Percentiles rank a stretch among this genome's conserved stretches.
phyloP scores from a whole-genome alignment of 2,329 filamentous ascomycete species.

The Cucurbitaria berberidis region DNA sequence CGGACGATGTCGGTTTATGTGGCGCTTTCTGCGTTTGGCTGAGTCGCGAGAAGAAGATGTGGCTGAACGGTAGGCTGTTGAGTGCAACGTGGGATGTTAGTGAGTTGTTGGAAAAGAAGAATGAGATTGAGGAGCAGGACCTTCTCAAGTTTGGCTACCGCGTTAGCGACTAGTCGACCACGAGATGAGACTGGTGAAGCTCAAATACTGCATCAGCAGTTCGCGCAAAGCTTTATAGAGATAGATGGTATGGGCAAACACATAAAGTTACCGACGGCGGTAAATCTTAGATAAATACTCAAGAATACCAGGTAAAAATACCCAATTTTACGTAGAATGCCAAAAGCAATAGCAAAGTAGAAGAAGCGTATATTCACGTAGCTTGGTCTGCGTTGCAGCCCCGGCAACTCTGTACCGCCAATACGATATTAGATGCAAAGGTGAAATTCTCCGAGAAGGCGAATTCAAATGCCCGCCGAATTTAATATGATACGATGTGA shows the following conservation, averaged over 20 bases:
- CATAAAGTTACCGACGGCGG: no score
- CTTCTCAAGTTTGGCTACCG: conserved; percentile 38
- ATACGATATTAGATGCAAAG: background rate
- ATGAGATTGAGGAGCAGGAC: conserved; percentile 29
- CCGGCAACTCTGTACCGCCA: no score
- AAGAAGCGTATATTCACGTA: no score
- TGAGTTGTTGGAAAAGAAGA: conserved; percentile 32
- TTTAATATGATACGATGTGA: no score
- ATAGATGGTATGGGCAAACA: no score
- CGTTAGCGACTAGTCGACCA: conserved; percentile 6
- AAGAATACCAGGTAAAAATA: no score
- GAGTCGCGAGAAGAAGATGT: conserved; percentile 36
- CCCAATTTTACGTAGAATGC: no score
- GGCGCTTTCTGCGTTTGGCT: conserved; percentile 46
- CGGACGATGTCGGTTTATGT: conserved; percentile 37
- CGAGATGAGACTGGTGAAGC: background rate
- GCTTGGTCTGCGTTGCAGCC: no score
- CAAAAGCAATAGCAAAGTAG: no score
- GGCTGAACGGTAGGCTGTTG: conserved; percentile 37
- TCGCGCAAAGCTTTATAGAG: no score
- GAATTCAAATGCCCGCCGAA: no score
- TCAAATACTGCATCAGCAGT: background rate
- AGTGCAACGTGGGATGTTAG: conserved; percentile 41
- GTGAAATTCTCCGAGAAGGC: background rate
- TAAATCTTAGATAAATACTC: no score